Conservation (phyloP, 2,329 filamentous ascomycete genomes). For the Ceratocystiopsis minuta region DNA sequence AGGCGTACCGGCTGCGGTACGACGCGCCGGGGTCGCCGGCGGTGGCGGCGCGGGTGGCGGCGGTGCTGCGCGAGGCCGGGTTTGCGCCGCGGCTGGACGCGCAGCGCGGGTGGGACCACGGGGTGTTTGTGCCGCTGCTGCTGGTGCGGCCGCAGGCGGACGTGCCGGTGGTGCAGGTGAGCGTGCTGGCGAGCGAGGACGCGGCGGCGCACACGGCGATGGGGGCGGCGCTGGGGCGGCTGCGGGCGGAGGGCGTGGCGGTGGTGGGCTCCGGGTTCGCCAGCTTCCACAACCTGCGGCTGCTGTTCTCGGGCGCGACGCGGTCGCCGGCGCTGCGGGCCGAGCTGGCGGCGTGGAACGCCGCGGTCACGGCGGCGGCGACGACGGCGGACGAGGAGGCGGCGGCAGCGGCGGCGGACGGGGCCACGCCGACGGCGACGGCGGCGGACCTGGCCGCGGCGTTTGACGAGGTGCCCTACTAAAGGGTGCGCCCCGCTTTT, state of each 20-base stretch:
- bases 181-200: slow-evolving; percentile 33
- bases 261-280: slow-evolving; percentile 43
- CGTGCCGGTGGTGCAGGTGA: slow-evolving; percentile 38
- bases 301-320: slow-evolving; percentile 21
- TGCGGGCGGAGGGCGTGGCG: slow-evolving; percentile 36
- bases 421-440: no score
- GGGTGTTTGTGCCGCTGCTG: slow-evolving; percentile 39
- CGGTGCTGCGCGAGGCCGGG: slow-evolving; percentile 27
- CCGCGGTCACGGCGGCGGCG: slow-evolving; percentile 23
- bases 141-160: slow-evolving; percentile 33
- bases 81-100: slow-evolving; percentile 22
- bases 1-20: slow-evolving; percentile 37
- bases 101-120: slow-evolving; percentile 38
- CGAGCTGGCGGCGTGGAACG: slow-evolving; percentile 25
- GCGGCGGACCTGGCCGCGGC: no score
- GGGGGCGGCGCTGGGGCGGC: slow-evolving; percentile 30
- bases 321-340: slow-evolving; percentile 11
- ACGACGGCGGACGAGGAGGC: slow-evolving; percentile 16
- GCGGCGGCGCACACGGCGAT: slow-evolving; percentile 29
- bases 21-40: slow-evolving; percentile 35
- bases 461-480: no score
- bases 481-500: no score
- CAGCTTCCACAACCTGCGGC: slow-evolving; percentile 34
- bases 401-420: background rate
- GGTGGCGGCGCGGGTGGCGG: slow-evolving; percentile 29